phyloP scores from a whole-genome alignment of 2,329 filamentous ascomycete genomes.

The Arthrinium phaeospermum region DNA sequence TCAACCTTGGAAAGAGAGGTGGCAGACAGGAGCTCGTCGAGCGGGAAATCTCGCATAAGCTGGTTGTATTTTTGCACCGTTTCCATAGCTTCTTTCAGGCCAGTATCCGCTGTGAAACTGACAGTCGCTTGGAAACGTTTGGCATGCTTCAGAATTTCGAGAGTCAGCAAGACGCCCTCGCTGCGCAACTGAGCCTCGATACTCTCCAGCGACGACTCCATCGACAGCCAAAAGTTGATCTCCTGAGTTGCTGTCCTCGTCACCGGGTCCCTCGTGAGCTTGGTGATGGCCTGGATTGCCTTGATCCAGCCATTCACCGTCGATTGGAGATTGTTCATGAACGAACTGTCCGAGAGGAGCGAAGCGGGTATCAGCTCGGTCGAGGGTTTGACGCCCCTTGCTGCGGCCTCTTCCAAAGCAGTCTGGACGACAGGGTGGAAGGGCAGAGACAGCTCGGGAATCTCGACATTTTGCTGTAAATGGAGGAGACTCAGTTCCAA shows the following conservation, averaged over 20 bases:
- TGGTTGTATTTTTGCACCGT: constrained; percentile 98
- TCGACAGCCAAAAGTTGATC: constrained; percentile 98
- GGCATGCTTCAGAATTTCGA: constrained; percentile 94
- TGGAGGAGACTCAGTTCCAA: constrained; percentile 89
- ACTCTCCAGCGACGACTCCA: constrained; percentile 90
- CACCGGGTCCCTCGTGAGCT: constrained; percentile 83
- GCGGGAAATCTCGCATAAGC: constrained; percentile 95
- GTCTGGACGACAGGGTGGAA: constrained; percentile 88
- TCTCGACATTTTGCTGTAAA: constrained; percentile 96
- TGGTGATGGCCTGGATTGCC: constrained; percentile 95
- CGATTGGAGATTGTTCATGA: constrained; percentile 91
- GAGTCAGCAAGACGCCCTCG: constrained; percentile 86
- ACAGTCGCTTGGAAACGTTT: constrained; percentile 98
- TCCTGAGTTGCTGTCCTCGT: constrained; percentile 88
- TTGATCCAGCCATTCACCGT: constrained; percentile 99
- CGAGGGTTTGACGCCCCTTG: constrained; percentile 69
- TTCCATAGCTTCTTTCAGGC: constrained; percentile 93
- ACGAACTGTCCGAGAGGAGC: constrained; percentile 85
- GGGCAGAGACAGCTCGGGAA: constrained; percentile 86
- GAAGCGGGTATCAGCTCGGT: constrained; percentile 78
- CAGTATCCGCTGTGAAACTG: constrained; percentile 95
- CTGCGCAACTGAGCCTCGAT: constrained; percentile 89
- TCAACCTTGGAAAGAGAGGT: constrained; percentile 87
- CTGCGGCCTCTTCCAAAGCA: constrained; percentile 78
- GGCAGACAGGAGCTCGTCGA: constrained; percentile 92